These are phyloP conservation scores for Adansonia gregorii DNA, from an alignment of 441 rosid genomes.

Conservation along the genomic window DNA sequence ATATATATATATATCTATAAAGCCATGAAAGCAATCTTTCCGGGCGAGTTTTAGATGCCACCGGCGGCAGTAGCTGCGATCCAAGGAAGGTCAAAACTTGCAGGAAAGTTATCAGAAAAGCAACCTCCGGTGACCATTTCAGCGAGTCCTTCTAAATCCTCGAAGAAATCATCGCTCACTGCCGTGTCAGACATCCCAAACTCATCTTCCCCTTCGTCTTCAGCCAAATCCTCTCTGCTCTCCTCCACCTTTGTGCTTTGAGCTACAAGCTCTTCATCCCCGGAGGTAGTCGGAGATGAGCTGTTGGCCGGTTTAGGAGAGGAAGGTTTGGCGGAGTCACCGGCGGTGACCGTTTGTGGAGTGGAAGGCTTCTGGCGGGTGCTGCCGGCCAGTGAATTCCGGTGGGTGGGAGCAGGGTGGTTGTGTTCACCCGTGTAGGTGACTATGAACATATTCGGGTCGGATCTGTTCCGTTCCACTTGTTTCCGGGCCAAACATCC, in stretches of 20 bases:
- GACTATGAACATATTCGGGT: conserved; percentile 78
- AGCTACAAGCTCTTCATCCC: conserved; percentile 48
- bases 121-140: conserved; percentile 48
- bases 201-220: conserved; percentile 64
- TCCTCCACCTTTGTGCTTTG: conserved; percentile 46
- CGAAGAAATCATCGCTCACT: conserved; percentile 74
- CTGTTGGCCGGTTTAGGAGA: conserved; percentile 37
- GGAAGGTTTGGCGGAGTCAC: conserved; percentile 38
- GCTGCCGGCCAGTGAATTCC: conserved; percentile 91
- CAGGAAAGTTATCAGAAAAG: conserved; percentile 57
- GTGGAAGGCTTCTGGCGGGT: conserved; percentile 67
- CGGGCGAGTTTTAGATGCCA: conserved; percentile 45
- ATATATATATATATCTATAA: not conserved
- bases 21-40: not conserved
- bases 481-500: conserved; percentile 94
- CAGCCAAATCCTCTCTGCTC: conserved; percentile 54
- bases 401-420: conserved; percentile 92
- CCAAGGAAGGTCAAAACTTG: conserved; percentile 71
- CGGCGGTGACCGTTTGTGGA: conserved; percentile 38
- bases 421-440: conserved; percentile 93
- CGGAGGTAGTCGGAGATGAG: conserved; percentile 65
- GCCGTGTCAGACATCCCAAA: conserved; percentile 62
- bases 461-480: conserved; percentile 93
- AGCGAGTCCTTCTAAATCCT: conserved; percentile 67
- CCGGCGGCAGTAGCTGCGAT: conserved; percentile 56